Evolutionary conservation across 1,284 basidiomycete species (phyloP).

Genomic region (Pisolithus thermaeus): DNA sequence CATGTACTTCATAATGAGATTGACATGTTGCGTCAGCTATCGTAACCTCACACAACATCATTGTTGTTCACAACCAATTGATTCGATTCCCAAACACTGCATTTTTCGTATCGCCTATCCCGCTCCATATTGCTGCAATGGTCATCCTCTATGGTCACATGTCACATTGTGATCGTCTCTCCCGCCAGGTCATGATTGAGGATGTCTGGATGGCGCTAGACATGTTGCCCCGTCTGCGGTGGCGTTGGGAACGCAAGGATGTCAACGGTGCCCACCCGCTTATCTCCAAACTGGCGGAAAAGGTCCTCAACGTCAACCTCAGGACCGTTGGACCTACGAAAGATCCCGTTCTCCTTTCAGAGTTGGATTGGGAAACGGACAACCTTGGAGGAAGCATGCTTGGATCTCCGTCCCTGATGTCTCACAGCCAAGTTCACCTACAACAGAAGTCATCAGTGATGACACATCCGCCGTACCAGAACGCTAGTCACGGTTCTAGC

Average conservation of each 20-base stretch:
- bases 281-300: constrained; percentile 71
- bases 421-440: constrained; percentile 24
- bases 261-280: constrained; percentile 71
- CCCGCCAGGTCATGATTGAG: constrained; percentile 60
- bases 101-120: constrained; percentile 81
- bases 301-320: constrained; percentile 64
- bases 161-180: constrained; percentile 62
- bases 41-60: constrained; percentile 77
- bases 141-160: constrained; percentile 80
- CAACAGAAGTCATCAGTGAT: constrained; percentile 44
- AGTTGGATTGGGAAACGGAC: constrained; percentile 65
- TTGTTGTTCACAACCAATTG: constrained; percentile 72
- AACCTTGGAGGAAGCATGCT: constrained; percentile 23
- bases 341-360: constrained; percentile 54
- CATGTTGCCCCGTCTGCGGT: constrained; percentile 78
- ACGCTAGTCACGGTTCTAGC: constrained; percentile 14
- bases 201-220: constrained; percentile 79
- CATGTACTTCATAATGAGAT: not conserved
- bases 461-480: constrained; percentile 22
- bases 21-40: constrained; percentile 47
- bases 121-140: constrained; percentile 81
- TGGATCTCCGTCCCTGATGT: constrained; percentile 24
- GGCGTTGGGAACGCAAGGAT: constrained; percentile 83
- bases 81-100: constrained; percentile 77
- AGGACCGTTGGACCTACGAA: constrained; percentile 52